Evolutionary conservation across 2,329 filamentous ascomycete species (phyloP).

Genomic region (Phyllosticta citribraziliensis): DNA sequence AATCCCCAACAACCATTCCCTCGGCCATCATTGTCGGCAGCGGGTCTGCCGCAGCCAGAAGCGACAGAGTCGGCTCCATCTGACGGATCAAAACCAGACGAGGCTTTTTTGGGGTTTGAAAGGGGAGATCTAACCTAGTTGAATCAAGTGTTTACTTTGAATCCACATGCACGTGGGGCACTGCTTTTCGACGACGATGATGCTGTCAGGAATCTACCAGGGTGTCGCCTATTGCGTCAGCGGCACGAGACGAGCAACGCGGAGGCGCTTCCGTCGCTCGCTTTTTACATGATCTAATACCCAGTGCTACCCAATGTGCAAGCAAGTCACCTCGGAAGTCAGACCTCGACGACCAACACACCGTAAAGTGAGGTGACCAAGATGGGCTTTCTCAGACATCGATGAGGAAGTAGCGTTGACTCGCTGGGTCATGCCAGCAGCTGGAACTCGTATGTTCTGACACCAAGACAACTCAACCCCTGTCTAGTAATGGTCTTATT

Average conservation of each 20-base stretch:
- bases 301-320: neutral
- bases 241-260: neutral
- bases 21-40: neutral
- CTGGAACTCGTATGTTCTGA: neutral
- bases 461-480: neutral
- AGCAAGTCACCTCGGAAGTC: neutral
- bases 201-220: neutral
- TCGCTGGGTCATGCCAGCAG: neutral
- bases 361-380: neutral
- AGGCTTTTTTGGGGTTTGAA: neutral
- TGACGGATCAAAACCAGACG: neutral
- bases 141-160: neutral
- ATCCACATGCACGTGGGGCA: neutral
- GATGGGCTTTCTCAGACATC: neutral
- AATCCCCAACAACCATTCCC: neutral
- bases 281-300: neutral
- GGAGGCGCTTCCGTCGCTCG: neutral
- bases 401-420: neutral
- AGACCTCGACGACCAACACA: neutral
- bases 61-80: neutral
- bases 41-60: neutral
- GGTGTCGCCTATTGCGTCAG: neutral
- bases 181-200: neutral
- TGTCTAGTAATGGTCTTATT: neutral
- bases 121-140: neutral